A percentile compares a stretch with the other conserved stretches of the same genome.
Conservation (phyloP, 75 land plant species). For the Picea glauca region DNA sequence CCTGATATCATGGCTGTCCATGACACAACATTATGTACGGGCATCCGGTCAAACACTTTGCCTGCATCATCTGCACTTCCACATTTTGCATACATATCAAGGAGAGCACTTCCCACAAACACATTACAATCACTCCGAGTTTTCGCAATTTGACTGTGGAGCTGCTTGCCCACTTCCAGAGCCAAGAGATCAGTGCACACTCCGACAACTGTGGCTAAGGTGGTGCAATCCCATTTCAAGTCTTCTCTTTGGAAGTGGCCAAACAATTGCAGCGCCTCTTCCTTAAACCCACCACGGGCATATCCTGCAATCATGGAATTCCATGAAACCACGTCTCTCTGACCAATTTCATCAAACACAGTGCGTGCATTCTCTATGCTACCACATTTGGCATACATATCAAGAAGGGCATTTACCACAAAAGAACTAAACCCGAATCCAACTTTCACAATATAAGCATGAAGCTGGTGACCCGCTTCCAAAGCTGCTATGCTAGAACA, state of each 20-base stretch:
- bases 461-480: conserved; percentile 21
- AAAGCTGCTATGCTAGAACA: conserved; percentile 12
- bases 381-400: conserved; percentile 64
- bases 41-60: conserved; percentile 17
- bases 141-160: conserved; percentile 13
- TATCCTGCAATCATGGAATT: conserved; percentile 55
- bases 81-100: conserved; percentile 28
- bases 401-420: conserved; percentile 49
- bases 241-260: no score
- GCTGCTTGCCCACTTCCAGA: conserved; percentile 1
- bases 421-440: conserved; percentile 38
- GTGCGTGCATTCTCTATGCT: conserved; percentile 19
- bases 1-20: conserved; percentile 31
- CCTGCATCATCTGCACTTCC: conserved; percentile 8
- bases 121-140: conserved; percentile 2
- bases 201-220: no score
- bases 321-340: conserved; percentile 65
- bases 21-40: conserved; percentile 12
- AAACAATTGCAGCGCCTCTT: no score
- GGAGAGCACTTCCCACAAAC: conserved; percentile 19
- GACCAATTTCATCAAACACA: conserved; percentile 46
- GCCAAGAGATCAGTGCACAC: no score
- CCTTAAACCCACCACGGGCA: neutral
- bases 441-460: conserved; percentile 26
- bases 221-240: no score